Evolutionary conservation across 192 early-diverging fungal species (phyloP), one percentile per base, ranked within the genome.

Genomic region (Chytriomyces confervae): DNA sequence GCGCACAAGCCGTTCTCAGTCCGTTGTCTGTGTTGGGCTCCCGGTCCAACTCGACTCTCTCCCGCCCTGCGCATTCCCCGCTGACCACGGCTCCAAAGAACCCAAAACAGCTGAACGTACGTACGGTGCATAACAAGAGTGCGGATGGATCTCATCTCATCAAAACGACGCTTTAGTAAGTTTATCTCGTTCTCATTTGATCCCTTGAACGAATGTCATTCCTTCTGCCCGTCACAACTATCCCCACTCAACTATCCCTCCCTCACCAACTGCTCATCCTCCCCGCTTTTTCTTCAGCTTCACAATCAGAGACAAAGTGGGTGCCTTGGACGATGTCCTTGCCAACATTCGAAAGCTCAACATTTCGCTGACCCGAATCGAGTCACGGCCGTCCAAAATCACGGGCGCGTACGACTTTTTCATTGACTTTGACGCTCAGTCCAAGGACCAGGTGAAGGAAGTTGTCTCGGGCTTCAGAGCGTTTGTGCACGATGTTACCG

Each of bases 281-380:
- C 36, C 36, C 36, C 36, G 0, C 36, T 4, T 36, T 36, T 36
- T 71, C 7, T 0, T n/a, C 10, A 85, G 84, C 75, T 94, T 98
- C 80, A 91, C 93, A 43, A 92, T 98, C 72, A 80, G 82, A 23
- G 97, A 98, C 80, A 82, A 88, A 80, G 91, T 96, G 5, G 97
- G 97, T 6, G 91, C 91, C 11, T 87, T 98, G 11, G 94, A 96
- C 74, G 89, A 92, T 75, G 92, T 94, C 61, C 90, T 98, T 23
- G 77, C 85, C 43, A 89, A 89, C 47, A 88, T 98, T 71, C 90
- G 89, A 66, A 76, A 83, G 9, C 83, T 91, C 69, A 80, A 89
- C 61, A 89, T 98, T 62, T 96, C 94, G 5, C 88, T 98, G 83
- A 93, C 92, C n/a, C 91, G 94, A 53, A 98, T 98, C 82, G 97